Base-by-base conservation (phyloP, 73 alveolate genomes). In the Paraurostyla sp. region DNA sequence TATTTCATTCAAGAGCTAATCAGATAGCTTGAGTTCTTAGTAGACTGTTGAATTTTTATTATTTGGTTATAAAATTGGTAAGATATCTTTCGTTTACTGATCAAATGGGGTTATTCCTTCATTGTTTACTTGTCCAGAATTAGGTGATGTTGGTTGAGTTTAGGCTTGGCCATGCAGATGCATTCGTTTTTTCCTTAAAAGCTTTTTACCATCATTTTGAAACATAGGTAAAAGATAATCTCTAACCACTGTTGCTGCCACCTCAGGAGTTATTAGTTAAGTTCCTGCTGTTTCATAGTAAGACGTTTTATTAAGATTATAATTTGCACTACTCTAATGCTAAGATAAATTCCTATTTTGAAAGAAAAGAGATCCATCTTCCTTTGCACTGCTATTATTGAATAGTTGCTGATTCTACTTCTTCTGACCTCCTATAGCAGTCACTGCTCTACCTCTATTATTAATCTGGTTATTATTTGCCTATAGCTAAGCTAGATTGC, bases 211-310 rank as follows among this genome's bases (percentile, higher is more conserved):
- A 52, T 91, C 92, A 50, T 69, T 87, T 69, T 91, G 91, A 57
- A 91, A 91, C 92, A 91, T 89, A 11, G 96, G 96, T n/a, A 91
- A 35, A 0, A 91, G 43, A 78, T 87, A 91, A 42, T 91, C 83
- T 65, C 85, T 45, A 16, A 91, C 96, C 15, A 91, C 96, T 22
- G 52, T 50, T 18, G 93, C 95, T 6, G 95, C 95, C 16, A 90
- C 33, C 29, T 90, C 95, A 25, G 95, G 93, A 0, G 95, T 71
- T 18, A 87, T 60, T 16, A 59, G 36, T 43, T 76, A 46, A n/a
- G n/a, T n/a, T n/a, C n/a, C n/a, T n/a, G n/a, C n/a, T n/a, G n/a
- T n/a, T n/a, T n/a, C n/a, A n/a, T n/a, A n/a, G n/a, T n/a, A n/a
- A n/a, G n/a, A n/a, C n/a, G n/a, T 65, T 20, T 65, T 25, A 16